Base-by-base conservation (phyloP, 1,284 basidiomycete genomes). In the Cryptococcus depauperatus region DNA sequence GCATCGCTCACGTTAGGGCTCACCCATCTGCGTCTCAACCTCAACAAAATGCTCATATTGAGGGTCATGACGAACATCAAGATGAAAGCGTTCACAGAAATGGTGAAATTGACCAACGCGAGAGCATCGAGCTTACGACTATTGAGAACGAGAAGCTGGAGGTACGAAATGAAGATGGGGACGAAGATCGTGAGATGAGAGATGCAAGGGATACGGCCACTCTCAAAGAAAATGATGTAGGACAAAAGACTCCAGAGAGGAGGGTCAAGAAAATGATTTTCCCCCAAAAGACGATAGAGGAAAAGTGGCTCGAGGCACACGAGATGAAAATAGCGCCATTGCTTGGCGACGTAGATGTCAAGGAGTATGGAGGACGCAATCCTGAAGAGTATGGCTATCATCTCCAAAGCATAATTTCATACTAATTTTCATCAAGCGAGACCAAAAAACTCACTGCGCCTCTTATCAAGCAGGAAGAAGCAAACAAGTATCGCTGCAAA, bases 401-500 rank as follows among this genome's bases (percentile, higher is more conserved):
- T n/a, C n/a, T n/a, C n/a, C 91, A 64, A 63, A 37, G 26, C 19
- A 7, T 19, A 5, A 13, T 11, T 27, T n/a, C n/a, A 39, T 16
- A 26, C 19, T 19, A n/a, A 34, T 41, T 4, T 25, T 41, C 29
- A 47, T 6, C 59, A 91, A 88, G 59, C n/a, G 89, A 92, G 66
- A 74, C 91, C 35, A 77, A 79, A 44, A 86, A 82, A 61, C 79
- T 80, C 21, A 81, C 81, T 19, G 84, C 84, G 51, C 81, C 79
- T 2, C 77, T 79, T 64, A 80, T 95, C 65, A 92, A 91, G 71
- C 85, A 91, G 67, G 92, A 96, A 70, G 91, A 92, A 52, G 85
- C 90, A 69, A 85, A 84, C 59, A 95, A 93, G 66, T 95, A 87
- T 74, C 78, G 92, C 55, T 96, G 91, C 75, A 91, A 88, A 74